Base-by-base conservation (phyloP, 2,329 filamentous ascomycete species). In the Nigrospora oryzae region DNA sequence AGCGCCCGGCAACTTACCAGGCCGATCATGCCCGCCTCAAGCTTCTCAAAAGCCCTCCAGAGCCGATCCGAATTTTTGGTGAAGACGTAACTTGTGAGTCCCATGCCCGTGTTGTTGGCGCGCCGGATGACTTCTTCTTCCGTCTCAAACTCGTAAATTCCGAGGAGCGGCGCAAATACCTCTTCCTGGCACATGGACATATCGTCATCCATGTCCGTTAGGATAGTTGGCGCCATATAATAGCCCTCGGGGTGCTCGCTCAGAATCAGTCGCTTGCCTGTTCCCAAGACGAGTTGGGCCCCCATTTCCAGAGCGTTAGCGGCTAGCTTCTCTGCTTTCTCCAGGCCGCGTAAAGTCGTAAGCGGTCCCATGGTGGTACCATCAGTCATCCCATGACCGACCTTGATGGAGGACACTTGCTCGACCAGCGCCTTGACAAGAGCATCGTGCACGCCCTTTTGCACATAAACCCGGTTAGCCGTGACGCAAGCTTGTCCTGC, bases 401-500 rank as follows among this genome's bases (percentile, higher is more conserved):
- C 66, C 31, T 76, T 73, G 12, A 86, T 68, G 46, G 68, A 64
- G 14, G 67, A 63, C 2, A 75, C 77, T 49, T 68, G 68, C 35
- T 73, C 68, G 1, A 73, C 67, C 5, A 84, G 65, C 39, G 75
- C 65, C 1, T 73, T 63, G 5, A 81, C 67, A 52, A 85, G 83
- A 33, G 68, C 67, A 34, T 82, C 76, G 59, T 82, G 80, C 10
- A 87, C 72, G 12, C 72, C 73, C 2, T 66, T 68, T 57, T 85
- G 81, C 3, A 85, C 75, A 56, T 80, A 83, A 28, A 85, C 73
- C 1, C 81, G 69, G 56, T 84, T 84, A 8, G 79, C 79, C 0
- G 79, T 78, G 49, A 84, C 76, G 53, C 81, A 84, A 3, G 78
- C 77, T 59, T 84, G 79, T 3, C 79, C 79, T 3, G 79, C 78